Evolutionary conservation across 2,329 filamentous ascomycete genomes (phyloP), one percentile per base, ranked within the genome.

Genomic region (Fusarium buharicum): DNA sequence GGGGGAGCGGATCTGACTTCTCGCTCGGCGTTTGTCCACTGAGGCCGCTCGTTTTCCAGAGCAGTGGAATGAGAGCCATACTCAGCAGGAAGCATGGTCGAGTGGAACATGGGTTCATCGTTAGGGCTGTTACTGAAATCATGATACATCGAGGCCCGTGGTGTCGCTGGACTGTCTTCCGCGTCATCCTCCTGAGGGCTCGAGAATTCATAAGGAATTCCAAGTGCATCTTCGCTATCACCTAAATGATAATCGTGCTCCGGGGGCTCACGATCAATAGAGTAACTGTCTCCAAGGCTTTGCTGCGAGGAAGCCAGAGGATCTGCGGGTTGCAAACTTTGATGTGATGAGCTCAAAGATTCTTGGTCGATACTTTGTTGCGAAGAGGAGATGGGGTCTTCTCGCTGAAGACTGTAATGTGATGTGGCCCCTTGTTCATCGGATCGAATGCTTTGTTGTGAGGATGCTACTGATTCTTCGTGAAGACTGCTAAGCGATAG

Each of bases 211-310:
- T 86, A 86, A 0, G 84, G 83, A 31, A 86, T 86, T 50, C 81
- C 78, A 38, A 86, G 78, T 1, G 83, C 84, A 47, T 82, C 81
- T 59, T 86, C 84, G 59, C 82, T 86, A 65, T 86, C 83, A 27
- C 65, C 71, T 16, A 79, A 67, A n/a, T 58, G 67, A 44, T 72
- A 69, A 7, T 70, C 69, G 1, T 58, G 51, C 16, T 74, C 69
- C 4, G 56, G 50, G 2, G 40, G 43, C 16, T 70, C 67, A 3
- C 68, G 61, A 12, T 52, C 49, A n/a, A 66, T 52, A 4, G 62
- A 55, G 6, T 70, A 48, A 22, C 71, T 68, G 1, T 70, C 62
- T 22, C 59, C 55, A 30, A 72, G 70, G 20, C 67, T 72, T 48
- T 66, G 56, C 16, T 69, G 70, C 20, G 71, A 59, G 6, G 67